Base-by-base conservation (phyloP, 1,284 basidiomycete genomes). In the Athelia psychrophila region DNA sequence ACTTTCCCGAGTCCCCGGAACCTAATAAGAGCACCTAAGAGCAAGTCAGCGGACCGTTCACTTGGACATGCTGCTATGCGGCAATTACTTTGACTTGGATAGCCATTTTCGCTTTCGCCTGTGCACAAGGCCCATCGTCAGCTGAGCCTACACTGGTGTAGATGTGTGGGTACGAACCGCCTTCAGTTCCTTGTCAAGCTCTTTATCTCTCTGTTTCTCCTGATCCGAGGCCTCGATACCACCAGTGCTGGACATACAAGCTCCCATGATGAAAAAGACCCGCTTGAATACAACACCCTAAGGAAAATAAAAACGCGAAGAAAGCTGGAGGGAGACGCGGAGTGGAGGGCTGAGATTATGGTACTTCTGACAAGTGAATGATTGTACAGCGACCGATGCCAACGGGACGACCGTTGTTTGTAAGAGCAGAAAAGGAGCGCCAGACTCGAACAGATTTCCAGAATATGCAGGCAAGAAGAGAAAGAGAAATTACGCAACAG, bases 1-100 rank as follows among this genome's bases (percentile, higher is more conserved):
- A 93, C 71, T 98, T 98, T 44, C 95, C 95, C 27, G 88, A 92
- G 65, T 96, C 95, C 33, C 95, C 95, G 42, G 95, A 95, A 33
- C 95, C 95, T 25, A 97, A 79, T 22, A 98, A 77, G 50, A 97
- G 76, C n/a, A 91, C 87, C 87, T 89, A 57, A 19, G 33, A 24
- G 19, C 18, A 3, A 24, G 22, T 59, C 49, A 60, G 32, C 33
- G 50, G 52, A 25, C 8, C 23, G 48, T 52, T 33, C 47, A 18
- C 18, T n/a, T n/a, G 58, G 70, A 20, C 13, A 5, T 30, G 27
- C 13, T 30, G 27, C 27, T 6, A 30, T 30, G 5, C 5, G 27
- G 13, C 13, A 13, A 6, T 6, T 50, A 92, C 86, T 80, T 95
- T 94, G 72, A 94, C 88, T 64, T 93, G 90, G 54, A 74, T 67